Conservation (phyloP, 2,329 filamentous ascomycete species). For the Trichoderma semiorbis region DNA sequence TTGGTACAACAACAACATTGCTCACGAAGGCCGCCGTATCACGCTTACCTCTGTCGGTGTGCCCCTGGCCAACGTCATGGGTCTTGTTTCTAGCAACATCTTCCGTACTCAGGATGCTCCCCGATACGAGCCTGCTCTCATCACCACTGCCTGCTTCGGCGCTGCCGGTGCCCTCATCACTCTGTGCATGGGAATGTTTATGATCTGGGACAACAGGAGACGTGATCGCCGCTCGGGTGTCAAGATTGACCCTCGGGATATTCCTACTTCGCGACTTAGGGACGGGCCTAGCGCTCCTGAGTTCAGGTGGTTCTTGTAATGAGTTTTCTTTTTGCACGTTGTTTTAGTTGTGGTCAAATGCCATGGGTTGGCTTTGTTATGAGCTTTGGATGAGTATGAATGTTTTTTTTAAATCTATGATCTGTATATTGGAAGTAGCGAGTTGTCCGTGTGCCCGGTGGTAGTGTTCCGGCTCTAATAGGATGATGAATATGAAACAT, state of each 20-base stretch:
- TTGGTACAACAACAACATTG: constrained; percentile 78
- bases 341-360: neutral
- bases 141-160: constrained; percentile 64
- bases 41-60: constrained; percentile 69
- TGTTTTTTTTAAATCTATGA: neutral
- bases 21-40: constrained; percentile 69
- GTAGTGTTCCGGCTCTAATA: neutral
- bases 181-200: constrained; percentile 53
- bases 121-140: constrained; percentile 62
- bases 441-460: neutral
- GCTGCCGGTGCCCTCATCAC: constrained; percentile 56
- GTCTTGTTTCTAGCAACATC: constrained; percentile 65
- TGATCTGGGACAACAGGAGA: constrained; percentile 54
- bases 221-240: constrained; percentile 52
- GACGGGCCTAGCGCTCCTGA: constrained; percentile 46
- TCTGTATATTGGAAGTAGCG: neutral
- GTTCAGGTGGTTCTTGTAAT: constrained; percentile 50
- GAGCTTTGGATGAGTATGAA: neutral
- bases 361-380: neutral
- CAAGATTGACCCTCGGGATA: constrained; percentile 42
- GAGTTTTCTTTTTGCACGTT: neutral
- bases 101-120: constrained; percentile 63
- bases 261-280: constrained; percentile 47
- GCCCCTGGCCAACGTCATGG: constrained; percentile 74
- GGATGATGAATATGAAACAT: neutral